These are phyloP conservation scores for Pistacia vera DNA, from an alignment of 345 rosid genomes.

Conservation along the genomic window DNA sequence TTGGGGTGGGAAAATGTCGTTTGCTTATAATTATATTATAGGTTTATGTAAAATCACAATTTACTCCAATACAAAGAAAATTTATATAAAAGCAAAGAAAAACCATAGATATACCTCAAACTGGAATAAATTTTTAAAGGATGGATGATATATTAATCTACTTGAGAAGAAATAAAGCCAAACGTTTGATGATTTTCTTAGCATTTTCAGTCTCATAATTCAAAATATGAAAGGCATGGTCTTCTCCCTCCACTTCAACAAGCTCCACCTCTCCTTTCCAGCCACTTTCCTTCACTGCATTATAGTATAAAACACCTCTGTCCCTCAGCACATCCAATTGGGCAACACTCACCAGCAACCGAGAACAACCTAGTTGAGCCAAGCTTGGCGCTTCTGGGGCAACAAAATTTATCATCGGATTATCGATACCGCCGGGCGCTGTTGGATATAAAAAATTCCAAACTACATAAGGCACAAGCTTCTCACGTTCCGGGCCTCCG, in stretches of 20 bases:
- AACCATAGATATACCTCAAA: no score
- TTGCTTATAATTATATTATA: no score
- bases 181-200: conserved; percentile 24
- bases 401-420: conserved; percentile 41
- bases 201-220: conserved; percentile 30
- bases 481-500: conserved; percentile 5
- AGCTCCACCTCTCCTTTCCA: conserved; percentile 44
- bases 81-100: no score
- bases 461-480: not conserved
- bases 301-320: conserved; percentile 29
- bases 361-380: conserved; percentile 30
- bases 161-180: conserved; percentile 37
- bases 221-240: conserved; percentile 42
- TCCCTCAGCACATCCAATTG: conserved; percentile 32
- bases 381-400: conserved; percentile 34
- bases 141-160: not conserved
- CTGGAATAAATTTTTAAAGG: no score
- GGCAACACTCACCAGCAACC: conserved; percentile 36
- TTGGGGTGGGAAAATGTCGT: no score
- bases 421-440: conserved; percentile 29
- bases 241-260: conserved; percentile 30
- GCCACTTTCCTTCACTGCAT: conserved; percentile 39
- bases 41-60: no score
- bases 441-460: conserved; percentile 38
- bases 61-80: no score